phyloP scores from a whole-genome alignment of 1,139 yeast genomes.

The Magnusiomyces ingens region DNA sequence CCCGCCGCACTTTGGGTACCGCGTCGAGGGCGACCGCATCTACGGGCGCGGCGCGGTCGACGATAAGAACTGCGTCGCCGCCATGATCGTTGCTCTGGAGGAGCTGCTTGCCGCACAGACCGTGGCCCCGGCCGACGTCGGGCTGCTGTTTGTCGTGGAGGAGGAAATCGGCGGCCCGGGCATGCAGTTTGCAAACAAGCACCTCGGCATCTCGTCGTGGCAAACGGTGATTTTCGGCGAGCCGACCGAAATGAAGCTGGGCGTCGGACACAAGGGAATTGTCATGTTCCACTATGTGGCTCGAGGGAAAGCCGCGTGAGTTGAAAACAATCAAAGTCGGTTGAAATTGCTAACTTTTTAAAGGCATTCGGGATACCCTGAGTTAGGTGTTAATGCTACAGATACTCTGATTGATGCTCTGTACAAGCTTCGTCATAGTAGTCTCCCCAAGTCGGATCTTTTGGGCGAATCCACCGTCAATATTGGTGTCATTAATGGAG shows the following conservation, averaged over 20 bases:
- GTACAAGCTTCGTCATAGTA: conserved; percentile 34
- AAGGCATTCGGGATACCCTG: conserved; percentile 62
- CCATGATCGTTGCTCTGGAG: conserved; percentile 47
- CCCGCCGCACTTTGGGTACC: conserved; percentile 70
- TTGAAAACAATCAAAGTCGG: conserved; percentile 1
- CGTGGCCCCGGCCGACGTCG: conserved; percentile 48
- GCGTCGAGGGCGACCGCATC: conserved; percentile 50
- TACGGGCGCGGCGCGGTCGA: conserved; percentile 67
- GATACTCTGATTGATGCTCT: conserved; percentile 50
- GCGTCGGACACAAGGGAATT: conserved; percentile 65
- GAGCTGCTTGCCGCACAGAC: conserved; percentile 38
- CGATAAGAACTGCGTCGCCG: conserved; percentile 54
- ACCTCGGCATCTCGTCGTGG: conserved; percentile 44
- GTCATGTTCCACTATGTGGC: conserved; percentile 39
- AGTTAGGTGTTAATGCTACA: conserved; percentile 58
- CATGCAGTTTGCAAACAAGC: conserved; percentile 41
- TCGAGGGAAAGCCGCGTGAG: conserved; percentile 47
- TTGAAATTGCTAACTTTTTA: neutral
- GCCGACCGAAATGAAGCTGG: conserved; percentile 64
- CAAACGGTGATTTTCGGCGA: conserved; percentile 63
- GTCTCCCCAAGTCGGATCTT: conserved; percentile 45
- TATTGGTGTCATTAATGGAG: conserved; percentile 52
- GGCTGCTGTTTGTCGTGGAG: conserved; percentile 58
- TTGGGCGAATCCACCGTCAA: conserved; percentile 60
- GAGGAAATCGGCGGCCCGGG: conserved; percentile 64